Evolutionary conservation across 495 filamentous ascomycete species (phyloP).

Genomic region (Podospora tetraspora): DNA sequence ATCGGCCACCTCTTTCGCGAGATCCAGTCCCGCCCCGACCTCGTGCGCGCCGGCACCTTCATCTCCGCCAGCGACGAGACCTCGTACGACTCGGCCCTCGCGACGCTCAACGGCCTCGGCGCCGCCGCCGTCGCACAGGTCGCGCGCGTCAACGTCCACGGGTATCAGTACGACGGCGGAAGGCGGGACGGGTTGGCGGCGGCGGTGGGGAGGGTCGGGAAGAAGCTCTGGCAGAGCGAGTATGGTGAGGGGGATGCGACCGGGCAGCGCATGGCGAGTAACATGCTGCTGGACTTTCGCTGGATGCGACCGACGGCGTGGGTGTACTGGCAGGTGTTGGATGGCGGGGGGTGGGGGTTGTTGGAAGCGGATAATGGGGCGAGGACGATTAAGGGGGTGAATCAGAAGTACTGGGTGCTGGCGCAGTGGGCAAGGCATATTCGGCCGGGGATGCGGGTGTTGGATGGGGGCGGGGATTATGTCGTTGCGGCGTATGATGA

Average conservation of each 20-base stretch:
- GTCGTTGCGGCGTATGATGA: constrained; percentile 34
- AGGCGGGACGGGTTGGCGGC: constrained; percentile 24
- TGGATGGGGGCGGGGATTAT: constrained; percentile 32
- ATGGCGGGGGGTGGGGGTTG: constrained; percentile 34
- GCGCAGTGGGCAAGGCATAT: constrained; percentile 37
- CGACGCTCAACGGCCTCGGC: constrained; percentile 26
- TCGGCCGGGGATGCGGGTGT: constrained; percentile 31
- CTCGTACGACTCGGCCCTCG: constrained; percentile 28
- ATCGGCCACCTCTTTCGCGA: constrained; percentile 23
- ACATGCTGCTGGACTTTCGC: constrained; percentile 33
- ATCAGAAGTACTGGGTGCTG: constrained; percentile 35
- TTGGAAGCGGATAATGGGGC: constrained; percentile 30
- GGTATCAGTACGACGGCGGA: constrained; percentile 33
- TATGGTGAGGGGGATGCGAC: constrained; percentile 37
- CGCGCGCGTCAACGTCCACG: constrained; percentile 35
- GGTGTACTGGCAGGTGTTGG: constrained; percentile 40
- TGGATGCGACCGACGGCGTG: constrained; percentile 38
- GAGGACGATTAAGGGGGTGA: constrained; percentile 22
- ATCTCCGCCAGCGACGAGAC: constrained; percentile 33
- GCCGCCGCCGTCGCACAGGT: constrained; percentile 22
- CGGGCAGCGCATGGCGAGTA: constrained; percentile 26
- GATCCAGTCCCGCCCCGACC: constrained; percentile 17
- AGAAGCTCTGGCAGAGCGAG: constrained; percentile 39
- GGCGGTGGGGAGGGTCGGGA: constrained; percentile 18
- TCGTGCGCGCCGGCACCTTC: constrained; percentile 21